Evolutionary conservation across 805 yeast species (phyloP).

Genomic region (Monosporozyma servazzii): DNA sequence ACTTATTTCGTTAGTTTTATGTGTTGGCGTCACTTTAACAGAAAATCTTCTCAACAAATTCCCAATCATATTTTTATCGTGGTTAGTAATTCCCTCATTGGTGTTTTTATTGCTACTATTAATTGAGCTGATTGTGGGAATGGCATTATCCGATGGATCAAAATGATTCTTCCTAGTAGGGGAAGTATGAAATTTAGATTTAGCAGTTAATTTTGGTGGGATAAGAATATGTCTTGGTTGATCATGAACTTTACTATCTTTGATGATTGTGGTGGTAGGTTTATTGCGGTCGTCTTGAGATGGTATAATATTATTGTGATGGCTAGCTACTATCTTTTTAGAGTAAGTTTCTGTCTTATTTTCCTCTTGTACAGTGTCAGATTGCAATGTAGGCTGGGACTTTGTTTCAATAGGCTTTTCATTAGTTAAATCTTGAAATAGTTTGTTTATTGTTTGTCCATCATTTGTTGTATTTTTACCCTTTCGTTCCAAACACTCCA

Average conservation of each 20-base stretch:
- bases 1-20: neutral
- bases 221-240: neutral
- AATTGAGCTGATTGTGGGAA: neutral
- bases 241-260: neutral
- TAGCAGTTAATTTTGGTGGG: constrained; percentile 1
- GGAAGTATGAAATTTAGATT: constrained; percentile 30
- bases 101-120: neutral
- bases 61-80: constrained; percentile 4
- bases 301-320: neutral
- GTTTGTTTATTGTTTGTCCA: neutral
- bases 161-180: constrained; percentile 30
- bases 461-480: neutral
- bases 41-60: constrained; percentile 9
- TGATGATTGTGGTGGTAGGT: neutral
- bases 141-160: constrained; percentile 4
- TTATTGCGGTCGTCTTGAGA: neutral
- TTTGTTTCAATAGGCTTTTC: neutral
- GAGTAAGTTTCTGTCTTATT: neutral
- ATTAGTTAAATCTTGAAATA: neutral
- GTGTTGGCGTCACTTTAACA: neutral
- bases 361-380: neutral
- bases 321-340: neutral
- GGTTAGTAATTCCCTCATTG: neutral
- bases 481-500: constrained; percentile 55
- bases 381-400: neutral